Evolutionary conservation across 192 early-diverging fungal species (phyloP).

Genomic region (Mortierella antarctica): DNA sequence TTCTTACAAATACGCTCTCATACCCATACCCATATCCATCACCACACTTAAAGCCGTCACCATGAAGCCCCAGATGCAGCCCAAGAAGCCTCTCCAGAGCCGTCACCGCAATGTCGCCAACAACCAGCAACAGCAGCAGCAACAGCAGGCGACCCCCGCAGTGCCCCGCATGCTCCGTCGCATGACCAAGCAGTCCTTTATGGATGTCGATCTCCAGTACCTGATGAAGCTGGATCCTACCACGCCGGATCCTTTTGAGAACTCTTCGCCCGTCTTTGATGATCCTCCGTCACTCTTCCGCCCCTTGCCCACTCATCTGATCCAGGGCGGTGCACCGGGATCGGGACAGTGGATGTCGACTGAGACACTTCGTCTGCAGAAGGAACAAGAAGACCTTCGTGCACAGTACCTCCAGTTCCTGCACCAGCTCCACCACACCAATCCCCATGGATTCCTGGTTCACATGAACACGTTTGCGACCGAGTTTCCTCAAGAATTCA

Average conservation of each 20-base stretch:
- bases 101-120: conserved; percentile 27
- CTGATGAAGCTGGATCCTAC: conserved; percentile 44
- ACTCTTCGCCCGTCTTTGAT: conserved; percentile 44
- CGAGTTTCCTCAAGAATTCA: conserved; percentile 45
- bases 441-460: conserved; percentile 37
- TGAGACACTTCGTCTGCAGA: conserved; percentile 32
- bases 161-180: conserved; percentile 48
- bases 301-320: conserved; percentile 21
- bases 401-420: conserved; percentile 46
- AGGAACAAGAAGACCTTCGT: conserved; percentile 50
- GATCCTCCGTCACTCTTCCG: conserved; percentile 51
- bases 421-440: conserved; percentile 32
- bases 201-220: conserved; percentile 50
- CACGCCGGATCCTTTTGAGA: conserved; percentile 44
- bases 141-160: background rate
- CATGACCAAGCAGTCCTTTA: conserved; percentile 50
- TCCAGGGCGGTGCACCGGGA: conserved; percentile 2
- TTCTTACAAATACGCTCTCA: background rate
- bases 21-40: background rate
- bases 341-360: conserved; percentile 35
- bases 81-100: conserved; percentile 48
- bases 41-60: background rate
- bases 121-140: conserved; percentile 1
- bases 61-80: conserved; percentile 28
- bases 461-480: conserved; percentile 51